Percentiles rank a stretch among this genome's conserved stretches.
These are phyloP conservation scores for Suillus subalutaceus DNA, from an alignment of 768 basidiomycete genomes.

Conservation along the genomic window DNA sequence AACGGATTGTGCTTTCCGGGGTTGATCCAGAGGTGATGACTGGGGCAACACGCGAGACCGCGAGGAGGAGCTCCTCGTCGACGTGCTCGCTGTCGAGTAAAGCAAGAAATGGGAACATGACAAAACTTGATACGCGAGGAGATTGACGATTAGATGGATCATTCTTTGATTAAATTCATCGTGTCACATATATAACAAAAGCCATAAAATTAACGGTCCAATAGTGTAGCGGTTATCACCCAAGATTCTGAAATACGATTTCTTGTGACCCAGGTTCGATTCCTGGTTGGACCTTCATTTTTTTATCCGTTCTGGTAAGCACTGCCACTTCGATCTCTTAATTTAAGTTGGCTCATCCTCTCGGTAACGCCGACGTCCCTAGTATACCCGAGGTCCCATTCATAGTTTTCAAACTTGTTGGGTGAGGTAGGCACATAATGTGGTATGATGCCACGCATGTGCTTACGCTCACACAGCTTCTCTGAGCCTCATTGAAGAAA, in stretches of 20 bases:
- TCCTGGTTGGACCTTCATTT: conserved; percentile 17
- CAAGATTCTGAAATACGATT: conserved; percentile 18
- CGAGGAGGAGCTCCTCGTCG: conserved; percentile 50
- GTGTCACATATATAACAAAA: not conserved
- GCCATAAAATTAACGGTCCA: not conserved
- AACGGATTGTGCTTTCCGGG: conserved; percentile 39
- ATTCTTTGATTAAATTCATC: not conserved
- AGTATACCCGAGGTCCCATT: no score
- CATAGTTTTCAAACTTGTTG: no score
- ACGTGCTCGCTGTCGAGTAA: conserved; percentile 51
- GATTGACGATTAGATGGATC: not conserved
- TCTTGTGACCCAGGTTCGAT: conserved; percentile 22
- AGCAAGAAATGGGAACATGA: conserved; percentile 60
- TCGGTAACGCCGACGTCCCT: no score
- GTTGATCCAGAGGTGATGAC: conserved; percentile 48
- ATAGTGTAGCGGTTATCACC: conserved; percentile 23
- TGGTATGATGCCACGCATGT: not conserved
- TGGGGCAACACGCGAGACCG: conserved; percentile 78
- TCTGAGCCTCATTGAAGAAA: not conserved
- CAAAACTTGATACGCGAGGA: not conserved
- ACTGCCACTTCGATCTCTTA: no score
- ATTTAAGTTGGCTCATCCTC: no score
- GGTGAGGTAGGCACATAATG: not conserved
- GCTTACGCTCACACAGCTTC: not conserved
- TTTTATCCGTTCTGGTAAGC: not conserved